Base-by-base conservation (phyloP, 768 basidiomycete genomes). In the Austroboletus festivus region DNA sequence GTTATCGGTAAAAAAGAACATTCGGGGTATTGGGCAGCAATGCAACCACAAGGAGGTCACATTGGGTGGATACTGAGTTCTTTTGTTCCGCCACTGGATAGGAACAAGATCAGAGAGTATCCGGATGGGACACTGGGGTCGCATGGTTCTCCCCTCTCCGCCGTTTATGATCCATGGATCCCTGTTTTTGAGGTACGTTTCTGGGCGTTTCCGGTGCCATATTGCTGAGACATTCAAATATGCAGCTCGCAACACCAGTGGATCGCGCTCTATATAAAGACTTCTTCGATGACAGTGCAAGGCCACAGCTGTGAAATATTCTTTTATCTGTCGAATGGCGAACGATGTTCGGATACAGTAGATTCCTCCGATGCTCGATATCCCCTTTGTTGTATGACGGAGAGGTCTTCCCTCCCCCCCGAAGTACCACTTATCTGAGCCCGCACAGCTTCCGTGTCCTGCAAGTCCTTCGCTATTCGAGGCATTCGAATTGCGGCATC, bases 21-120 rank as follows among this genome's bases (percentile, higher is more conserved):
- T 12, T 78, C 82, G 2, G 88, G 89, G 10, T 90, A 87, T 88
- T 90, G 87, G 86, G 87, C 85, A 18, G 89, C 87, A 18, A 77
- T 85, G 68, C 73, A 80, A 20, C 67, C 68, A 11, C 72, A 72
- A 31, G 77, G 76, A 12, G 69, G 75, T 42, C 62, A 67, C 28
- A 73, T 86, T 26, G 86, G 88, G 39, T 90, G 89, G 89, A 81
- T 90, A 50, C 88, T 88, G 10, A 76, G 80, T 53, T 79, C 82
- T 2, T 90, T 80, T 63, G 85, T 91, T 5, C 71, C 70, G 42
- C 71, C 75, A 2, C 68, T 89, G 20, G 45, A 57, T 38, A 26
- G 42, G n/a, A 35, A 41, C 37, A 44, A 42, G 42, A 43, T 71
- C 18, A 71, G 69, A 51, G 77, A 77, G 55, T 77, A 73, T 54